Base-by-base conservation (phyloP, 1,284 basidiomycete species). In the Cystobasidium slooffiae region DNA sequence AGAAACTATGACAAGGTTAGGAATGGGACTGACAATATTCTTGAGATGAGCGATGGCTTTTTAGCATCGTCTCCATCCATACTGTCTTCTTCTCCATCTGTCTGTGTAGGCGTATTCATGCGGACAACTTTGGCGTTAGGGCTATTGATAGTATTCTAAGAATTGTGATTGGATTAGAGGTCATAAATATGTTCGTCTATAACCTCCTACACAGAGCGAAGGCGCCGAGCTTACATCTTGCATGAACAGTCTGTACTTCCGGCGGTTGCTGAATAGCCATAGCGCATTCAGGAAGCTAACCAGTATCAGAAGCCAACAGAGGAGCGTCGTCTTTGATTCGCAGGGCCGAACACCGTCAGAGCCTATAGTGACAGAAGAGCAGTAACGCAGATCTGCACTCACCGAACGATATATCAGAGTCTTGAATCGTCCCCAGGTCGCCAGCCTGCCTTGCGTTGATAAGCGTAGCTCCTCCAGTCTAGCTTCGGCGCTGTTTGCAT, bases 181-280 rank as follows among this genome's bases (percentile, higher is more conserved):
- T 4, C n/a, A 31, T 31, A 31, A 31, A 5, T 31, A 31, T 31
- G 5, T 31, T 31, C 5, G 31, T 31, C 31, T 31, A 53, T 37
- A 18, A 22, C 8, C 47, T 39, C 20, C 49, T 41, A 4, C 39
- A 8, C 18, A 10, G 49, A 51, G 14, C 39, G 20, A 31, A 47
- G 12, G 41, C 18, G 8, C n/a, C 8, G 0, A 22, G 31, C 74
- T 37, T 87, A 81, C 80, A 66, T 78, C 78, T 14, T 80, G 76
- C 46, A 81, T 63, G 51, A 81, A 78, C 41, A 83, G 76, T 39
- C 78, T 76, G 68, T 83, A 83, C n/a, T 80, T 77, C 47, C 81
- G 72, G 31, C 77, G 75, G 5, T 79, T 62, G 3, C 78, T 81
- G 70, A 80, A 82, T 7, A 82, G 76, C 64, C 80, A 81, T 2